Conservation (phyloP, 1,139 yeast genomes). For the Williopsis jadinii region DNA sequence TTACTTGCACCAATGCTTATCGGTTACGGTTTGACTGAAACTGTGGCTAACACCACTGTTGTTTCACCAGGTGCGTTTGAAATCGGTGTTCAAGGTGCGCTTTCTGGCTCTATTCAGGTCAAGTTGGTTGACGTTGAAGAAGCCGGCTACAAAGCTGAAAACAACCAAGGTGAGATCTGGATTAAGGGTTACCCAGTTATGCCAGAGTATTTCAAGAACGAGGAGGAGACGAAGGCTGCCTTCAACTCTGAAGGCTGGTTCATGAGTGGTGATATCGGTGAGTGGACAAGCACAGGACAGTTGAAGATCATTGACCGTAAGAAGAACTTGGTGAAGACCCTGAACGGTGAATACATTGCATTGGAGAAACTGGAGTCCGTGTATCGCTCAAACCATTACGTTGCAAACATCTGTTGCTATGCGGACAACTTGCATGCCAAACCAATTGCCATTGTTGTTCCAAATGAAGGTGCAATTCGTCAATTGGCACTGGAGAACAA, state of each 20-base stretch:
- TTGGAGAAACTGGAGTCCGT: constrained; percentile 83
- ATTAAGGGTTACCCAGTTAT: constrained; percentile 70
- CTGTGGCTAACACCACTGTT: constrained; percentile 82
- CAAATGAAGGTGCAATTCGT: constrained; percentile 62
- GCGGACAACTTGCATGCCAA: constrained; percentile 58
- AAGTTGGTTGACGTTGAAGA: constrained; percentile 90
- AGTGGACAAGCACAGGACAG: constrained; percentile 79
- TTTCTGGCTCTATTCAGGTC: constrained; percentile 77
- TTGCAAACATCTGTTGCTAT: constrained; percentile 81
- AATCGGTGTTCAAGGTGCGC: constrained; percentile 72
- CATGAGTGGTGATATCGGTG: constrained; percentile 95
- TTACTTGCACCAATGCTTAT: constrained; percentile 83
- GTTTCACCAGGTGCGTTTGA: constrained; percentile 60
- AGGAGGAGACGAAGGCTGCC: constrained; percentile 71
- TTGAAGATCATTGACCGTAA: constrained; percentile 86
- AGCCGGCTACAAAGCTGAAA: constrained; percentile 85
- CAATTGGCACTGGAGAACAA: constrained; percentile 50
- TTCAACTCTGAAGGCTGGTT: constrained; percentile 90
- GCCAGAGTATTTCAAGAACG: constrained; percentile 75
- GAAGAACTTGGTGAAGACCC: constrained; percentile 93
- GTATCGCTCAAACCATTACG: constrained; percentile 77
- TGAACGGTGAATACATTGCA: constrained; percentile 97
- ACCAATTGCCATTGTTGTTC: constrained; percentile 88
- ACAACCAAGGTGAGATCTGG: constrained; percentile 89
- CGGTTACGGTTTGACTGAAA: constrained; percentile 97